A percentile compares a stretch with the other conserved stretches of the same genome.
phyloP scores from a whole-genome alignment of 495 filamentous ascomycete species.

The Podospora fimiseda region DNA sequence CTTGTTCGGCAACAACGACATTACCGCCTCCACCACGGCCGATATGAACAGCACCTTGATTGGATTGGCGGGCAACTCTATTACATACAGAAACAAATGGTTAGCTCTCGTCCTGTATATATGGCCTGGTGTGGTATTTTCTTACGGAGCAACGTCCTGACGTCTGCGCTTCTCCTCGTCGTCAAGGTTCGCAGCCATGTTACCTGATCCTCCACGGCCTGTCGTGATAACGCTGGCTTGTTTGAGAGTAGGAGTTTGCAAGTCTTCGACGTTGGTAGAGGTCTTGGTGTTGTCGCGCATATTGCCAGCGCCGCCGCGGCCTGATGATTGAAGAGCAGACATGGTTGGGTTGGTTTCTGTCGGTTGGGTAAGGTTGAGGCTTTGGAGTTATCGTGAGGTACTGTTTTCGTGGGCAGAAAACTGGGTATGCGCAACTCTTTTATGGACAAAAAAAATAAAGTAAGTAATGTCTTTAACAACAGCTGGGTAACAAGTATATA shows the following conservation, averaged over 20 bases:
- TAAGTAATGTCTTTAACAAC: no score
- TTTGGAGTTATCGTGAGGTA: no score
- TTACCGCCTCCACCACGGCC: constrained; percentile 55
- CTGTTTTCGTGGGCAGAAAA: no score
- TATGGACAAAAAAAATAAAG: no score
- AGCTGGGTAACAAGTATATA: not conserved
- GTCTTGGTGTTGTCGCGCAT: constrained; percentile 54
- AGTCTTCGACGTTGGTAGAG: constrained; percentile 44
- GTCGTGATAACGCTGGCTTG: constrained; percentile 69
- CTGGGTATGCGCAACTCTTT: no score
- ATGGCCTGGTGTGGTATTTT: not conserved
- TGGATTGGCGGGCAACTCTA: constrained; percentile 35
- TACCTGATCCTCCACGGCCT: constrained; percentile 57
- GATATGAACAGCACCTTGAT: constrained; percentile 36
- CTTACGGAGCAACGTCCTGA: constrained; percentile 70
- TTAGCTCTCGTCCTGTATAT: constrained; percentile 11
- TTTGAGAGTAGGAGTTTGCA: constrained; percentile 80
- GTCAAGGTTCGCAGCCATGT: constrained; percentile 66
- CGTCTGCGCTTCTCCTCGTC: constrained; percentile 63
- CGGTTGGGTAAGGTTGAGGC: not conserved
- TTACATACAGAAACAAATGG: not conserved
- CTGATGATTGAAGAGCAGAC: constrained; percentile 38
- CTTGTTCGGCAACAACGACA: constrained; percentile 35
- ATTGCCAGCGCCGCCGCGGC: constrained; percentile 64
- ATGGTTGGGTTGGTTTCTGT: constrained; percentile 20